Evolutionary conservation across 2,329 filamentous ascomycete genomes (phyloP), one percentile per base, ranked within the genome.

Genomic region (Verticillium nubilum): DNA sequence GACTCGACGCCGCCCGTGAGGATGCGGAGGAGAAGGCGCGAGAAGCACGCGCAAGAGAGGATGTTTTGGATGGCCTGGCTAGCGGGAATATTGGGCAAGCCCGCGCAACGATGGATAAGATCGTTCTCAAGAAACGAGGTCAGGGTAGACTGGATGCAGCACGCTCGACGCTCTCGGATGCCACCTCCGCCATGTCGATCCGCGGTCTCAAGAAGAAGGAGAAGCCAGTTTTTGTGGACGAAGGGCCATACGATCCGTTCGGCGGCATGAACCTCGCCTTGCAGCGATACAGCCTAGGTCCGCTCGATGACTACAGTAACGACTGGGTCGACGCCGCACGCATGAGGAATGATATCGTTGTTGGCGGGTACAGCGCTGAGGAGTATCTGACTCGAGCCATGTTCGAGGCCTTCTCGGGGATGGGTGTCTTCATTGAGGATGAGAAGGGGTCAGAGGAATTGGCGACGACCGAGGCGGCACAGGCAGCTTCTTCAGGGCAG

Each of bases 201-300:
- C 89, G 91, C 66, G 94, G 94, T 1, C 81, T 97, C 60, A 92
- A 90, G 74, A 87, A 83, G 67, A 81, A 80, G 71, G n/a, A 69
- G 69, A 15, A 69, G 65, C 55, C 62, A 59, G 47, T 55, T 2
- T 82, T 84, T 1, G 83, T 84, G 35, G 84, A 84, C 5, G 86
- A 92, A 67, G 86, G 87, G 60, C 88, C 91, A 0, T 97, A 96
- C 75, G 92, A 97, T 76, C 90, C 94, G 0, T 97, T 95, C 70
- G 92, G 86, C 42, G 95, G 92, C 1, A 76, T 93, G 62, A 76
- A 83, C 54, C 83, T 93, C 57, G 80, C 80, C 26, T 85, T 86
- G 25, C 80, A 88, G 66, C 88, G 93, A 66, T 94, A 91, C 69
- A 78, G 82, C 10, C 69, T 96, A 28, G 64, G 68, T 0, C 57